phyloP scores from a whole-genome alignment of 768 basidiomycete species.

The Phlegmacium glaucopus region DNA sequence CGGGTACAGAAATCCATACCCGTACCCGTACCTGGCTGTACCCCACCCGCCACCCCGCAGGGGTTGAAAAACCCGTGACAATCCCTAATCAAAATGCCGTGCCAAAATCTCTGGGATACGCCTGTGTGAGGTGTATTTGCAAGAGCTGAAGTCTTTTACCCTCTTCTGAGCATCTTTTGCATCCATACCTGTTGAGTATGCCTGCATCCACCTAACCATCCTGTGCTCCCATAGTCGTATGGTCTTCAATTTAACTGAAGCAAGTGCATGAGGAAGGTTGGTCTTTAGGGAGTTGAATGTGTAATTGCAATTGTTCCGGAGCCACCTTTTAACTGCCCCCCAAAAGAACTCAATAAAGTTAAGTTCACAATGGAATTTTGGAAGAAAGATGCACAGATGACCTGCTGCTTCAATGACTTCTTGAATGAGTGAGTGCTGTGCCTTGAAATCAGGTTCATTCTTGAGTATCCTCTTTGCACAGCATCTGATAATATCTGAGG shows the following conservation, averaged over 20 bases:
- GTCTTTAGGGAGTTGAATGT: slow-evolving; percentile 21
- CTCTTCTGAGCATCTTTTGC: no score
- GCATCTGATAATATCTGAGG: slow-evolving; percentile 2
- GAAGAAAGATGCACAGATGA: slow-evolving; percentile 18
- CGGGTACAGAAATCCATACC: no score
- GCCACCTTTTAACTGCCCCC: slow-evolving; percentile 13
- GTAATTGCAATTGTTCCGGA: slow-evolving; percentile 22
- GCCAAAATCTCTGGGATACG: slow-evolving; percentile 17
- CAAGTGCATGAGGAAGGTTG: slow-evolving; percentile 22
- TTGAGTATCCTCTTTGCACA: slow-evolving; percentile 18
- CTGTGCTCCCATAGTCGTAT: slow-evolving; percentile 33
- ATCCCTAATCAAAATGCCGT: slow-evolving; percentile 10
- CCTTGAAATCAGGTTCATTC: slow-evolving; percentile 17
- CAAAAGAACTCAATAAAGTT: slow-evolving; percentile 35
- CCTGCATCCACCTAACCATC: slow-evolving; percentile 27
- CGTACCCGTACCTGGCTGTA: no score
- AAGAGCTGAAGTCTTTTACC: slow-evolving; percentile 29
- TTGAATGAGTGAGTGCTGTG: slow-evolving; percentile 18
- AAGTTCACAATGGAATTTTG: slow-evolving; percentile 30
- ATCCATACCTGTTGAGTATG: slow-evolving; percentile 30
- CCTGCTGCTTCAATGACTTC: slow-evolving; percentile 19
- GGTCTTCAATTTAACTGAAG: slow-evolving; percentile 19
- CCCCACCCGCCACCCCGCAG: no score
- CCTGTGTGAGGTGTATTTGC: slow-evolving; percentile 24
- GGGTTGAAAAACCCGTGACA: slow-evolving; percentile 1